A percentile compares a stretch with the other conserved stretches of the same genome.
Conservation (phyloP, 1,139 yeast species). For the Kluyveromyces marxianus region DNA sequence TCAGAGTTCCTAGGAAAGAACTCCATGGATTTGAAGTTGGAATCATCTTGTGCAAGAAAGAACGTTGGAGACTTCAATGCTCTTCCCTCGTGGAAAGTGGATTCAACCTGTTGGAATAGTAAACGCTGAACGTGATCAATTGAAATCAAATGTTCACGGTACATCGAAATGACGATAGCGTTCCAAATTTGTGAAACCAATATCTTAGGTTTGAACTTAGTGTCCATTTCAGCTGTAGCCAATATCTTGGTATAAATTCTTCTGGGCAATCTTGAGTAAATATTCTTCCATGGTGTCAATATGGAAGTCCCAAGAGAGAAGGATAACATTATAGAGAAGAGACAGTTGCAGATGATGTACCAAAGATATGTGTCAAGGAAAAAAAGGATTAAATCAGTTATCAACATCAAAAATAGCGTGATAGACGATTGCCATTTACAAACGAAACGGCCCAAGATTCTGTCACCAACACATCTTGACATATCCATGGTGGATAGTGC, state of each 20-base stretch:
- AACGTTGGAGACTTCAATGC: conserved; percentile 55
- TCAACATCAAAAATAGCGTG: conserved; percentile 45
- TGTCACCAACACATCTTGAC: conserved; percentile 57
- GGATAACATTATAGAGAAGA: conserved; percentile 64
- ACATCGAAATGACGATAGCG: conserved; percentile 66
- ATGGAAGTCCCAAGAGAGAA: conserved; percentile 71
- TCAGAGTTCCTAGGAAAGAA: conserved; percentile 58
- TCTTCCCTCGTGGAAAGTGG: conserved; percentile 32
- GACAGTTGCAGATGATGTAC: conserved; percentile 76
- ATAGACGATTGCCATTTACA: conserved; percentile 57
- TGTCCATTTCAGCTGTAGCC: conserved; percentile 43
- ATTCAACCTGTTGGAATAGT: conserved; percentile 45
- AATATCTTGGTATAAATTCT: conserved; percentile 61
- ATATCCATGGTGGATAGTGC: conserved; percentile 54
- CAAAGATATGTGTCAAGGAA: conserved; percentile 83
- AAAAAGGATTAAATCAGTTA: conserved; percentile 66
- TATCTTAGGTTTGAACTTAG: conserved; percentile 41
- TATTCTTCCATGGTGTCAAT: conserved; percentile 81
- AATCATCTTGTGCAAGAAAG: conserved; percentile 71
- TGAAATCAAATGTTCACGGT: conserved; percentile 69
- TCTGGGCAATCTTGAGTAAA: conserved; percentile 66
- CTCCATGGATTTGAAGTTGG: conserved; percentile 58
- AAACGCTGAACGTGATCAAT: conserved; percentile 58
- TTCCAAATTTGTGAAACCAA: conserved; percentile 75
- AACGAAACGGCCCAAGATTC: conserved; percentile 39